Evolutionary conservation across 805 yeast genomes (phyloP).

Genomic region (Yamadazyma paraphyllophila): DNA sequence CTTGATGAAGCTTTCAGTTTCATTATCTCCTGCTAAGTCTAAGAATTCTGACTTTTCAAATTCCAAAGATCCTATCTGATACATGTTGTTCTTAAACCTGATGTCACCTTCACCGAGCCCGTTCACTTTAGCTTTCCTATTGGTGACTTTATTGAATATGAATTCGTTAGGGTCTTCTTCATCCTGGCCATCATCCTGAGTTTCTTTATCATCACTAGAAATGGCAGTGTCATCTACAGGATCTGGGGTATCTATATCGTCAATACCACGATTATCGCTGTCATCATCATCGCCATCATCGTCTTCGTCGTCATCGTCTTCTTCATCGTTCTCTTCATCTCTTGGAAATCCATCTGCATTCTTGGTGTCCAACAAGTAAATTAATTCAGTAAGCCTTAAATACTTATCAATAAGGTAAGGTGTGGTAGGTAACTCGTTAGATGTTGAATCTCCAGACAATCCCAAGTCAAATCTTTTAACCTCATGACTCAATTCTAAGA

Average conservation of each 20-base stretch:
- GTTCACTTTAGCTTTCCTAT: conserved; percentile 7
- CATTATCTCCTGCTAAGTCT: conserved; percentile 37
- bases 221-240: conserved; percentile 4
- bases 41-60: conserved; percentile 52
- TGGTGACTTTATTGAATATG: background rate
- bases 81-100: conserved; percentile 28
- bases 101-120: conserved; percentile 19
- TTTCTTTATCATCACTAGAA: background rate
- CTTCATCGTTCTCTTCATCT: conserved; percentile 2
- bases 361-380: conserved; percentile 41
- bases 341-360: background rate
- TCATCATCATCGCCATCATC: conserved; percentile 7
- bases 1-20: conserved; percentile 58
- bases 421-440: conserved; percentile 62
- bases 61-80: conserved; percentile 47
- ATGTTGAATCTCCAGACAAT: conserved; percentile 47
- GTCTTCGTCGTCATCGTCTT: conserved; percentile 6
- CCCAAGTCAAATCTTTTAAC: conserved; percentile 57
- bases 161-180: conserved; percentile 4
- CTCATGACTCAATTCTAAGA: conserved; percentile 54
- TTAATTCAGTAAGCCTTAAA: conserved; percentile 57
- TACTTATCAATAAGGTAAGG: conserved; percentile 70
- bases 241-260: conserved; percentile 2
- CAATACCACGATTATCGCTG: conserved; percentile 1
- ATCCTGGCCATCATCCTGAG: conserved; percentile 2